phyloP scores from a whole-genome alignment of 1,284 basidiomycete genomes.

The Leccinum pachyderme region DNA sequence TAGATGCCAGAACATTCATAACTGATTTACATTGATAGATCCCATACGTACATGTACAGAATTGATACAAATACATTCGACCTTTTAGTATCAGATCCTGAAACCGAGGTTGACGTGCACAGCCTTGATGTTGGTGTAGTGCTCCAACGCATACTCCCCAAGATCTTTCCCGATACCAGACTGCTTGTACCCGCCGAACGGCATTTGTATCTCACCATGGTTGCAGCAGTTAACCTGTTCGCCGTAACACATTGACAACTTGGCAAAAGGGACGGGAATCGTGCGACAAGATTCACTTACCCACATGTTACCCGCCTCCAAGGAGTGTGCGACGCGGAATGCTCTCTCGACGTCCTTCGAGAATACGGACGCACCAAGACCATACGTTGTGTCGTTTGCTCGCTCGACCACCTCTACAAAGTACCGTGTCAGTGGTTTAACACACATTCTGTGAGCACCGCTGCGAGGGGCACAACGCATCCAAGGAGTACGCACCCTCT shows the following conservation, averaged over 20 bases:
- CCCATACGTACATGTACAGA: background rate
- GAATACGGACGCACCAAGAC: constrained; percentile 77
- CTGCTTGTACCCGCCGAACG: constrained; percentile 83
- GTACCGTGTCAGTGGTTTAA: background rate
- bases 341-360: constrained; percentile 69
- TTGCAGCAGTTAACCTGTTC: constrained; percentile 67
- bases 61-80: background rate
- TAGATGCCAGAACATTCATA: background rate
- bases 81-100: constrained; percentile 8
- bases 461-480: background rate
- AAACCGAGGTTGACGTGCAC: constrained; percentile 60
- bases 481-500: constrained; percentile 9
- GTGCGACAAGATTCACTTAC: constrained; percentile 28
- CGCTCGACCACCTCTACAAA: constrained; percentile 51
- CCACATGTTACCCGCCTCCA: constrained; percentile 78
- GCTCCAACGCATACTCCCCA: constrained; percentile 69
- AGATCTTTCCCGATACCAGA: constrained; percentile 75
- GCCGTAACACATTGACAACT: background rate
- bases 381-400: constrained; percentile 77
- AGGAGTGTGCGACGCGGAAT: constrained; percentile 61
- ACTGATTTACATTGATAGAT: background rate
- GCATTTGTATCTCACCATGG: constrained; percentile 55
- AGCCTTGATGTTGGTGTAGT: constrained; percentile 67
- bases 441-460: background rate
- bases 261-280: background rate